Percentiles rank a stretch among this genome's conserved stretches.
Conservation (phyloP, 345 rosid genomes). For the Eucalyptus polyanthemos region DNA sequence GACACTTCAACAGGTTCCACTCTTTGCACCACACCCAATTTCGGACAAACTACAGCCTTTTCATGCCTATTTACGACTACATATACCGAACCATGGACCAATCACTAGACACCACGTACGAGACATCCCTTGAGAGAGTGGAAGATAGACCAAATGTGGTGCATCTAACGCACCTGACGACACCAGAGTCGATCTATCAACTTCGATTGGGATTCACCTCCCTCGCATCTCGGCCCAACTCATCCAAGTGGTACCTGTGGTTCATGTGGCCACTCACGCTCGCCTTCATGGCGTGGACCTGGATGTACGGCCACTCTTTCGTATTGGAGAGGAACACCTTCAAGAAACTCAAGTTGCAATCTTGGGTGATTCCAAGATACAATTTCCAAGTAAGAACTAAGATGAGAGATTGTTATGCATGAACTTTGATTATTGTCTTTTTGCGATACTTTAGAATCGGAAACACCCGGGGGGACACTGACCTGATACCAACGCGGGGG, state of each 20-base stretch:
- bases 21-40: constrained; percentile 60
- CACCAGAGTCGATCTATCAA: neutral
- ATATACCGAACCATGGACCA: neutral
- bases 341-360: neutral
- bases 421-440: neutral
- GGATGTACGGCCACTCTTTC: neutral
- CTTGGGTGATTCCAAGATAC: neutral
- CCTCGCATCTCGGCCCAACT: neutral
- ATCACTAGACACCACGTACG: neutral
- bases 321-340: neutral
- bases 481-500: neutral
- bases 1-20: constrained; percentile 25
- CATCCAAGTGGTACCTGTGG: neutral
- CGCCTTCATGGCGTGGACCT: neutral
- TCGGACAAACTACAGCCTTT: neutral
- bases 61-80: neutral
- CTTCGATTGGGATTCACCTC: neutral
- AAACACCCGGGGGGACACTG: neutral
- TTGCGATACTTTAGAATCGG: neutral
- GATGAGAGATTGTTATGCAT: neutral
- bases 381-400: neutral
- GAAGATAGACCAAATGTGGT: neutral
- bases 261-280: neutral
- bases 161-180: neutral
- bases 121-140: neutral